Evolutionary conservation across 116 monocot genomes (phyloP).

Genomic region (Iris pallida): DNA sequence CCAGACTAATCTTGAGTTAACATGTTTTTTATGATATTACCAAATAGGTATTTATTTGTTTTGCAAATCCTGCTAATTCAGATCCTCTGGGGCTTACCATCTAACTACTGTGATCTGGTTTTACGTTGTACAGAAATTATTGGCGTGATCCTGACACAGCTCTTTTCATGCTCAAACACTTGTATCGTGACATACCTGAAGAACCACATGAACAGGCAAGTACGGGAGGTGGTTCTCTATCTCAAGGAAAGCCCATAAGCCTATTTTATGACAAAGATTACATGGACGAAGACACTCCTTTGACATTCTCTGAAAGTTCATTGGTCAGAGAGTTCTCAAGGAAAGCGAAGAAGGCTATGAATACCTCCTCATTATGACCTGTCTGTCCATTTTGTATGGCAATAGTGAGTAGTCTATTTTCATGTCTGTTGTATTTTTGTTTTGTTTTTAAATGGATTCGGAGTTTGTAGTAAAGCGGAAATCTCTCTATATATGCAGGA

Average conservation of each 20-base stretch:
- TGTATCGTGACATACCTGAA: conserved; percentile 84
- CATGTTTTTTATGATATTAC: too few relatives aligned
- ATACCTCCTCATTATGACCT: conserved; percentile 5
- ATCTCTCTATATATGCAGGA: too few relatives aligned
- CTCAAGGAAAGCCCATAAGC: conserved; percentile 15
- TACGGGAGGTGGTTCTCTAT: conserved; percentile 12
- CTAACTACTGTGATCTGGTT: background rate
- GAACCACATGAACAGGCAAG: conserved; percentile 33
- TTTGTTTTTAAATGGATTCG: too few relatives aligned
- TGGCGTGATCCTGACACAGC: conserved; percentile 97
- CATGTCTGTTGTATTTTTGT: too few relatives aligned
- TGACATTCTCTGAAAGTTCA: conserved; percentile 74
- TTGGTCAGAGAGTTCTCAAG: conserved; percentile 67
- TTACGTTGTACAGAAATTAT: conserved; percentile 55
- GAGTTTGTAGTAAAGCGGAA: too few relatives aligned
- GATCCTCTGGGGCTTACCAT: background rate
- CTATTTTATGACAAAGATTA: conserved; percentile 62
- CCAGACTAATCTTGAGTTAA: background rate
- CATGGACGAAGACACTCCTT: conserved; percentile 71
- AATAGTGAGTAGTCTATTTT: background rate
- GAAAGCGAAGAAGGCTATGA: conserved; percentile 53
- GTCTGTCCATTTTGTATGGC: too few relatives aligned
- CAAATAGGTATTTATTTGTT: too few relatives aligned
- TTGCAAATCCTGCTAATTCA: too few relatives aligned
- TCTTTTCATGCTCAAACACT: conserved; percentile 92